Evolutionary conservation across 2,329 filamentous ascomycete genomes (phyloP).

Genomic region (Rhinocladiella similis): DNA sequence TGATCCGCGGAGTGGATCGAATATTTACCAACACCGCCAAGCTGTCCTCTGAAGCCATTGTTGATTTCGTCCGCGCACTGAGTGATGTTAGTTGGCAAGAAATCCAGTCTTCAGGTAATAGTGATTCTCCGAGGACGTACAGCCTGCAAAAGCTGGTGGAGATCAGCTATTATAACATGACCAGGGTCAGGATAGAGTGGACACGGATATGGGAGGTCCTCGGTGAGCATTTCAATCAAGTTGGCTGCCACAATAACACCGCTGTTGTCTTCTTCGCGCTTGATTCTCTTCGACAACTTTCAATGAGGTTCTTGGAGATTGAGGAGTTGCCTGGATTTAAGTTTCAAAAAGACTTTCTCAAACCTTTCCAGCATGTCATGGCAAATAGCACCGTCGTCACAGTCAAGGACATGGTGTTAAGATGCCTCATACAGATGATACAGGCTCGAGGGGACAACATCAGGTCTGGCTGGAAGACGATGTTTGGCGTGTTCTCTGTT

Average conservation of each 20-base stretch:
- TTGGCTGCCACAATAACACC: slow-evolving; percentile 94
- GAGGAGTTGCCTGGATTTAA: slow-evolving; percentile 98
- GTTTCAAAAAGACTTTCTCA: slow-evolving; percentile 98
- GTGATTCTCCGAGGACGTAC: slow-evolving; percentile 93
- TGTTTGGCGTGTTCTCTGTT: slow-evolving; percentile 98
- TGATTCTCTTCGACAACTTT: slow-evolving; percentile 90
- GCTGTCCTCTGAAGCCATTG: slow-evolving; percentile 88
- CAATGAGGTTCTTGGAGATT: slow-evolving; percentile 98
- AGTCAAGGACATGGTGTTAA: slow-evolving; percentile 95
- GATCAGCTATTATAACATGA: slow-evolving; percentile 99
- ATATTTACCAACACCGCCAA: slow-evolving; percentile 98
- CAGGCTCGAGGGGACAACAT: slow-evolving; percentile 96
- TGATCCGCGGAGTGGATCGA: slow-evolving; percentile 87
- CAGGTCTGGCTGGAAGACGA: slow-evolving; percentile 95
- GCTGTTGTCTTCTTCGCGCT: slow-evolving; percentile 96
- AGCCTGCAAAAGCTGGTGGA: slow-evolving; percentile 97
- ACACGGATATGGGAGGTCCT: slow-evolving; percentile 95
- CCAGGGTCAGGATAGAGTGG: slow-evolving; percentile 96
- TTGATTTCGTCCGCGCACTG: slow-evolving; percentile 88
- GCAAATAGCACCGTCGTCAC: slow-evolving; percentile 86
- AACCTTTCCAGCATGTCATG: slow-evolving; percentile 97
- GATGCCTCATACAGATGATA: slow-evolving; percentile 98
- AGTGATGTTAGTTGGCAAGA: slow-evolving; percentile 99
- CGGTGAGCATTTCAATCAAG: slow-evolving; percentile 97
- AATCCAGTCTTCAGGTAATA: slow-evolving; percentile 94